These are phyloP conservation scores for Hypoxylon sp. DNA, from an alignment of 2,329 filamentous ascomycete species.

Conservation along the genomic window DNA sequence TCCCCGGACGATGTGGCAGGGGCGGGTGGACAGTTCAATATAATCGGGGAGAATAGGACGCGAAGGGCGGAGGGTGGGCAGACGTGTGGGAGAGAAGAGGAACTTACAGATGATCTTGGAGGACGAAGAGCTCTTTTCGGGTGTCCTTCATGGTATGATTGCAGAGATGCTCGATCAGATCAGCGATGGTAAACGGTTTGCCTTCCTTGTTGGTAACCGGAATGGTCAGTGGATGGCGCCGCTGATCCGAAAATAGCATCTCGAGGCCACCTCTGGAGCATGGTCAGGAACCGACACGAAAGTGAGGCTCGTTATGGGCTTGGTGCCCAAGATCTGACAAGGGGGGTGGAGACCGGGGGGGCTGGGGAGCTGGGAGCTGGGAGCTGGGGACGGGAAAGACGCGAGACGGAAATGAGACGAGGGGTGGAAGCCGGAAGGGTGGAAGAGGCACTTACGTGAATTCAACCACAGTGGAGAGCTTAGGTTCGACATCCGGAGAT, in stretches of 20 bases:
- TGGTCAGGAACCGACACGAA: slow-evolving; percentile 35
- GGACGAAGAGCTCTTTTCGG: slow-evolving; percentile 87
- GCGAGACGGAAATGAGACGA: not conserved
- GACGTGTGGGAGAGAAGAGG: slow-evolving; percentile 24
- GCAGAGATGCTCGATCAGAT: slow-evolving; percentile 83
- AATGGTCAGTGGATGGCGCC: slow-evolving; percentile 76
- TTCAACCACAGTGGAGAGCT: slow-evolving; percentile 69
- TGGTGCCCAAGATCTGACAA: slow-evolving; percentile 14
- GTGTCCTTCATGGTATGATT: slow-evolving; percentile 85
- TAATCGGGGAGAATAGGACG: slow-evolving; percentile 30
- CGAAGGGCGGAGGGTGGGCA: not conserved
- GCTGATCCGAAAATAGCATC: slow-evolving; percentile 88
- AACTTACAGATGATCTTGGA: slow-evolving; percentile 88
- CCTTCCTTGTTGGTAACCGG: slow-evolving; percentile 72
- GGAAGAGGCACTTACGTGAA: slow-evolving; percentile 60
- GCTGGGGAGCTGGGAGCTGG: not conserved
- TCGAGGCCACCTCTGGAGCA: slow-evolving; percentile 84
- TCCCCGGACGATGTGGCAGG: slow-evolving; percentile 15
- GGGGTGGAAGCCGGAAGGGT: not conserved
- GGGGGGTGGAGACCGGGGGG: not conserved
- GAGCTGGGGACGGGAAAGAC: not conserved
- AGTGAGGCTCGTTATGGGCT: slow-evolving; percentile 5
- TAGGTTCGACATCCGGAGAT: slow-evolving; percentile 37
- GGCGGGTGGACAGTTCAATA: slow-evolving; percentile 15
- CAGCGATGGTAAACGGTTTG: slow-evolving; percentile 74